Base-by-base conservation (phyloP, 2,329 filamentous ascomycete genomes). In the Fusarium keratoplasticum region DNA sequence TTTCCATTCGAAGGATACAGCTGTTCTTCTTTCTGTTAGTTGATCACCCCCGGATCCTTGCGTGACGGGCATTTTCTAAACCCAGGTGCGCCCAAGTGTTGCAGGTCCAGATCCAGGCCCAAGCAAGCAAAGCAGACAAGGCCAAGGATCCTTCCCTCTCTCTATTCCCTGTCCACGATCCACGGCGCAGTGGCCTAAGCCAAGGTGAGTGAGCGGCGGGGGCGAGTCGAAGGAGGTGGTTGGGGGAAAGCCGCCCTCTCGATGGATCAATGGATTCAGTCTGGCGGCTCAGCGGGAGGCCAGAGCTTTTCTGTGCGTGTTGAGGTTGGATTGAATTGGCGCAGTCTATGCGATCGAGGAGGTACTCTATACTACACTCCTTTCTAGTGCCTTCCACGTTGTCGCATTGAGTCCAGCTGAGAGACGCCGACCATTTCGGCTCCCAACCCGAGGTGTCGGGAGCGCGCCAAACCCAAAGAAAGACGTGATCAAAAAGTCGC, bases 231-330 rank as follows among this genome's bases (percentile, higher is more conserved):
- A 42, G 55, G 47, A 59, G 67, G 58, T 72, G 72, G 69, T 47
- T 74, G 68, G 68, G 47, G 52, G 20, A 62, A 35, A 16, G 25
- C 25, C n/a, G n/a, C n/a, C 20, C 33, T 31, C 29, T 57, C 13
- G 44, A 71, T 69, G 71, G 71, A 69, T 66, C 57, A 74, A 73
- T 55, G 60, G 71, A 71, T 40, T 38, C 31, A 22, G 18, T 58
- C 61, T 74, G 71, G 64, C 71, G 71, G 71, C 64, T 74, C 60
- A 74, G 64, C 71, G 71, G 71, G 71, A 73, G 67, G 57, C 42
- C 29, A 25, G 35, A 29, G 58, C 31, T 64, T 58, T 64, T 27
- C 14, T 31, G 20, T n/a, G 31, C 6, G n/a, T 27, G 20, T 40
- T 27, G 35, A 44, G 14, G 57, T 38, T 60, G 55, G 40, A 22